A percentile compares a stretch with the other conserved stretches of the same genome.
Conservation (phyloP, 1,284 basidiomycete species). For the Xerocomus amazonicus region DNA sequence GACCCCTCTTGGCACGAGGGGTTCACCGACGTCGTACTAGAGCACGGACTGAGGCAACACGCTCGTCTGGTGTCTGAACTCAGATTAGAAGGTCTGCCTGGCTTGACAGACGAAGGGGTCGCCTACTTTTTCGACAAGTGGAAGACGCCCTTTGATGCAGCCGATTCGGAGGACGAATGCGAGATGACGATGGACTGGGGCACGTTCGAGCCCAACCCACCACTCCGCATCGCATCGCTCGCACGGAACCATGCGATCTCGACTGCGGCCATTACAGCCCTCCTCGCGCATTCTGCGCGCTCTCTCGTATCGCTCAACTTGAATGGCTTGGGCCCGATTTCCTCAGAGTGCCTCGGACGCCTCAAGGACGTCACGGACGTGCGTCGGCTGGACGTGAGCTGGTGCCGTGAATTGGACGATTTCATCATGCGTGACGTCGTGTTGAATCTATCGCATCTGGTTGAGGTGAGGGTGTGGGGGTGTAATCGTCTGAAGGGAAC, state of each 20-base stretch:
- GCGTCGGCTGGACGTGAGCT: constrained; percentile 76
- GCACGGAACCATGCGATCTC: constrained; percentile 61
- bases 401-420: constrained; percentile 84
- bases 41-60: constrained; percentile 57
- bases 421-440: constrained; percentile 62
- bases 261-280: constrained; percentile 54
- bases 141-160: constrained; percentile 12
- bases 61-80: constrained; percentile 55
- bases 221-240: constrained; percentile 53
- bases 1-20: constrained; percentile 63
- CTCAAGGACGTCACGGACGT: constrained; percentile 52
- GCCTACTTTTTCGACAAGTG: constrained; percentile 58
- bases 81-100: constrained; percentile 52
- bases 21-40: constrained; percentile 56
- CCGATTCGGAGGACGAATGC: constrained; percentile 14
- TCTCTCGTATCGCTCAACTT: constrained; percentile 67
- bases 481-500: constrained; percentile 62
- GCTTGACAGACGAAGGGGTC: constrained; percentile 70
- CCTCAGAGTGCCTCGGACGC: constrained; percentile 50
- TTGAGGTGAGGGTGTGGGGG: constrained; percentile 68
- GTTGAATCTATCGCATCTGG: constrained; percentile 42
- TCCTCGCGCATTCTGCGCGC: constrained; percentile 69
- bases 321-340: constrained; percentile 52
- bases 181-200: constrained; percentile 25
- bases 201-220: constrained; percentile 35